A percentile compares a stretch with the other conserved stretches of the same genome.
Conservation (phyloP, 176 grass and related monocot genomes). For the Saccharum spontaneum region DNA sequence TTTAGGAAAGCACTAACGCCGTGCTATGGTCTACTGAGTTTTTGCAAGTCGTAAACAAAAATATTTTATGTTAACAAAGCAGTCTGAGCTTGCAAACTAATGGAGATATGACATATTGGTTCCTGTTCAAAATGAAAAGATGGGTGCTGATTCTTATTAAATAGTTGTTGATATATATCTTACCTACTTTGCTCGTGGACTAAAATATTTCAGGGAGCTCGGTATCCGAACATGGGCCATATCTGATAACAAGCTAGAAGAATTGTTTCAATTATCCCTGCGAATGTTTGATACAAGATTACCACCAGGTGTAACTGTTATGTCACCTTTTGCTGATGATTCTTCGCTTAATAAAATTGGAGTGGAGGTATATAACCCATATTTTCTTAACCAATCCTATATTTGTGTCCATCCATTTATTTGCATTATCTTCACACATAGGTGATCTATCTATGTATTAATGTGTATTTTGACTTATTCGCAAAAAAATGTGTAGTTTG, state of each 20-base stretch:
- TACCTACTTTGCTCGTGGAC: constrained; percentile 3
- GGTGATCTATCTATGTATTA: background rate
- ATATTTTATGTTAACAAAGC: constrained; percentile 7
- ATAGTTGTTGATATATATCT: background rate
- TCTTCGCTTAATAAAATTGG: constrained; percentile 75
- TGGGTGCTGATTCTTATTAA: background rate
- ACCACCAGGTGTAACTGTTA: constrained; percentile 75
- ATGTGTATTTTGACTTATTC: constrained; percentile 1
- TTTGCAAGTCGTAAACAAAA: background rate
- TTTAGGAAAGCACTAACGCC: background rate
- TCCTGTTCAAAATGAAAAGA: background rate
- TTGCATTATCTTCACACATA: background rate
- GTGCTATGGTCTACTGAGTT: background rate
- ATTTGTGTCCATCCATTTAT: constrained; percentile 1
- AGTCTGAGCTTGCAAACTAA: constrained; percentile 8
- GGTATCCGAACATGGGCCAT: constrained; percentile 70
- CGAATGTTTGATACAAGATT: constrained; percentile 97
- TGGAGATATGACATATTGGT: constrained; percentile 6
- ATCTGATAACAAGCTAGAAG: constrained; percentile 60
- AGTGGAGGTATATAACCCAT: constrained; percentile 59
- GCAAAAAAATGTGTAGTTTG: background rate
- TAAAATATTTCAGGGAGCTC: constrained; percentile 66
- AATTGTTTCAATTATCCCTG: constrained; percentile 65
- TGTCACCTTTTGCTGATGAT: constrained; percentile 82
- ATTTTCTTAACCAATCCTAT: background rate